These are phyloP conservation scores for Wallacemonas sp. DNA, from an alignment of 208 protist genomes.

Conservation along the genomic window DNA sequence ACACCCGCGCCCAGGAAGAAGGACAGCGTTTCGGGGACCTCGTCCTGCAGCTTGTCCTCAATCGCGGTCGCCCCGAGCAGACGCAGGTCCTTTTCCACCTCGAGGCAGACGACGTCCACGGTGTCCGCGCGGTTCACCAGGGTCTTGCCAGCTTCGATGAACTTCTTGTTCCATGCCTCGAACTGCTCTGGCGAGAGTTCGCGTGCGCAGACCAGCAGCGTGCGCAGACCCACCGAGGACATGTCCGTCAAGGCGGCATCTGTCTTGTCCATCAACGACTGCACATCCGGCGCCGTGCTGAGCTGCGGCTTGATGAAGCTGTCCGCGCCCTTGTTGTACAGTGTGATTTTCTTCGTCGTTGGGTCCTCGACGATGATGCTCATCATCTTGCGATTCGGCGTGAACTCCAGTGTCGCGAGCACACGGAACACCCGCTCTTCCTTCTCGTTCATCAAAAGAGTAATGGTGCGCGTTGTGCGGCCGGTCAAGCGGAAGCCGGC, in stretches of 20 bases:
- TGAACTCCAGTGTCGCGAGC: constrained; percentile 89
- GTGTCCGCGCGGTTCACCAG: constrained; percentile 58
- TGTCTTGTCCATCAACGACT: constrained; percentile 44
- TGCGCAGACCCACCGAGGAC: constrained; percentile 78
- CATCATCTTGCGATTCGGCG: constrained; percentile 92
- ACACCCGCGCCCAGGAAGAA: constrained; percentile 93
- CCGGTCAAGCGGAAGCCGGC: constrained; percentile 66
- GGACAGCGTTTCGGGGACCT: constrained; percentile 93
- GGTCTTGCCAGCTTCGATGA: constrained; percentile 53
- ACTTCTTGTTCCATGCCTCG: constrained; percentile 59
- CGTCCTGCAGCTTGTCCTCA: constrained; percentile 97
- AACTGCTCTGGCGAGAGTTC: constrained; percentile 61
- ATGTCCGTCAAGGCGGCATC: constrained; percentile 71
- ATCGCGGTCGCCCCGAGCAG: constrained; percentile 95
- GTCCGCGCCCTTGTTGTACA: constrained; percentile 93
- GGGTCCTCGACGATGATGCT: constrained; percentile 82
- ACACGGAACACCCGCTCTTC: constrained; percentile 66
- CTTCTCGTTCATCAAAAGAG: constrained; percentile 25
- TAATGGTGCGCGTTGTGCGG: constrained; percentile 65
- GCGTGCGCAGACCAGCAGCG: constrained; percentile 81
- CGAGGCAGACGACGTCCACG: constrained; percentile 81
- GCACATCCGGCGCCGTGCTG: constrained; percentile 39
- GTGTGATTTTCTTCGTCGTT: constrained; percentile 61
- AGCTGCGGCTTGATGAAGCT: constrained; percentile 70
- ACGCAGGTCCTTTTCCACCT: constrained; percentile 89